Base-by-base conservation (phyloP, 305 asterid genomes). In the Fraxinus baroniana region DNA sequence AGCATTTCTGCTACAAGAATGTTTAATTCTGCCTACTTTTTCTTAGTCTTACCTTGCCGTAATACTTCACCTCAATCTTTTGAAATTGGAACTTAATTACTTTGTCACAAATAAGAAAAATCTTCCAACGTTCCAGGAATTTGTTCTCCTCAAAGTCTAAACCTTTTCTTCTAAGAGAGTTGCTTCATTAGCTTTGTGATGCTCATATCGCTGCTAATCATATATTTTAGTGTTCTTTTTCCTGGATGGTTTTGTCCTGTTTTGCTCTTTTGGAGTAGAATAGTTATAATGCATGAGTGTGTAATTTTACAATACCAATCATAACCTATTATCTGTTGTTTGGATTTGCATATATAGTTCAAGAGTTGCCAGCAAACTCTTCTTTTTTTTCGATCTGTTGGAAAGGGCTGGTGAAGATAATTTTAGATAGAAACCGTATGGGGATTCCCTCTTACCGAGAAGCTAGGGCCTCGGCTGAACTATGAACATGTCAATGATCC, bases 331-430 rank as follows among this genome's bases (percentile, higher is more conserved):
- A 26, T 70, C 77, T 46, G 80, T 66, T 66, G 35, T 68, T 68
- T 28, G 80, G 72, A 68, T 20, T 68, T 87, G 89, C 93, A 97
- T 98, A 97, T 97, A 98, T 98, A 2, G 98, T 97, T 78, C 98
- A 92, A 77, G 99, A 97, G 83, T 93, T 92, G 18, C 85, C 94
- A 2, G 90, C 93, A 36, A 90, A 92, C 87, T 90, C 99, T 30
- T 91, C 74, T 97, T 20, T 90, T 81, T 28, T 28, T 28, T 28
- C 91, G 97, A 97, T 80, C 1, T 36, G 9, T 1, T 36, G 41
- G 41, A 36, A 36, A 36, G 41, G 41, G 41, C 41, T 36, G 41
- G 95, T 18, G 91, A 91, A 22, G 95, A 1, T 36, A 36, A 1
- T 6, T 36, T 7, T 36, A 36, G 41, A 36, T 36, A 1, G 10